Conservation (phyloP, 192 early-diverging fungal genomes). For the Spizellomyces sp. region DNA sequence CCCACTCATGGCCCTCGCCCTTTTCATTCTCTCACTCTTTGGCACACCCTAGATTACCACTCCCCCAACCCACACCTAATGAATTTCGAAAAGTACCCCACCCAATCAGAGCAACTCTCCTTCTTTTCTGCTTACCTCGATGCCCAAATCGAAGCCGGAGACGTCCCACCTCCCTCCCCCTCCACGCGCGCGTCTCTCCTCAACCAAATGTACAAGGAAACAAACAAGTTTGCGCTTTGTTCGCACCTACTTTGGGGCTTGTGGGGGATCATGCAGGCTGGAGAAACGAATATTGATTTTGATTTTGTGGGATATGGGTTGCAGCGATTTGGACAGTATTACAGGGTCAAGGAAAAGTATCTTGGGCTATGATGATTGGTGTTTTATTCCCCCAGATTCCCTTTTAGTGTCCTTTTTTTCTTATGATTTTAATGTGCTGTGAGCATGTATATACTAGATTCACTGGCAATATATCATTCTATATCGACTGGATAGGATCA, state of each 20-base stretch:
- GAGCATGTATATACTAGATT: too few relatives aligned
- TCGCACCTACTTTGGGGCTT: slow-evolving; percentile 85
- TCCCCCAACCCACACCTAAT: slow-evolving; percentile 60
- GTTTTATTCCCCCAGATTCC: too few relatives aligned
- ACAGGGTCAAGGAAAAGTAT: not conserved
- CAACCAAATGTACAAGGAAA: slow-evolving; percentile 64
- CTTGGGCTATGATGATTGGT: not conserved
- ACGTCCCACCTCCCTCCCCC: slow-evolving; percentile 30
- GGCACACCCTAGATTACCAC: slow-evolving; percentile 64
- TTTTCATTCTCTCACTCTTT: slow-evolving; percentile 3
- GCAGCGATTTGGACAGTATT: slow-evolving; percentile 75
- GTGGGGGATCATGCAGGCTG: slow-evolving; percentile 64
- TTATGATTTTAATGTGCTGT: too few relatives aligned
- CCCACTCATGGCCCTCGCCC: not conserved
- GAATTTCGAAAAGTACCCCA: slow-evolving; percentile 78
- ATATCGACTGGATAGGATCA: too few relatives aligned
- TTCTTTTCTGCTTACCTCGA: slow-evolving; percentile 75
- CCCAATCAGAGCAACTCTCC: slow-evolving; percentile 60
- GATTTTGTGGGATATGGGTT: slow-evolving; percentile 87
- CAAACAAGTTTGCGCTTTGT: slow-evolving; percentile 74
- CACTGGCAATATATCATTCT: too few relatives aligned
- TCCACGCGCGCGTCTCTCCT: not conserved
- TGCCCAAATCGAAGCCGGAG: slow-evolving; percentile 22
- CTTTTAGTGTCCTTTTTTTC: too few relatives aligned
- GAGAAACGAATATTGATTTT: slow-evolving; percentile 87